Evolutionary conservation across 176 grass and related monocot species (phyloP), one percentile per base, ranked within the genome.

Genomic region (Cymbopogon citratus): DNA sequence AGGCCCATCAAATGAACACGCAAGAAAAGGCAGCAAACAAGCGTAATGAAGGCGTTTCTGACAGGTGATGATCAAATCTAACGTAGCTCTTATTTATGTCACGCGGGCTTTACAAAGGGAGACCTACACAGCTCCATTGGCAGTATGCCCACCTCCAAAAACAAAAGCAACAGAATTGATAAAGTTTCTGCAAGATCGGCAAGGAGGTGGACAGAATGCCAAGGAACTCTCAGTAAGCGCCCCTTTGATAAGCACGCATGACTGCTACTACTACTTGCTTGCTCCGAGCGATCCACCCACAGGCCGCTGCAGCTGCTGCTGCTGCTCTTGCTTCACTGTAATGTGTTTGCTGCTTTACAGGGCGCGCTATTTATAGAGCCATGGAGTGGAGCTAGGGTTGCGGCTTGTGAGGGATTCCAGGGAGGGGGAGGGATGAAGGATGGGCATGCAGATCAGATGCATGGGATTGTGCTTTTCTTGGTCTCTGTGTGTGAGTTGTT

Each of bases 191-290:
- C 59, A 49, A 77, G 66, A 87, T 84, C 35, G 6, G 26, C 11
- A 28, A 69, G 81, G 87, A 93, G 90, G 87, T 92, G 90, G 90
- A 92, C 90, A 92, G 90, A 92, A 92, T 92, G 90, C 90, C 90
- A 92, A 89, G 83, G 84, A 89, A 51, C 90, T 92, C 76, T 68
- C 11, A 57, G 90, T 89, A 85, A 86, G 83, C 84, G 18, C 6
- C 80, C 83, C 90, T 92, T 92, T 92, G 90, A 76, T 80, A 89
- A 92, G 77, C 70, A 81, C 87, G 87, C 18, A 93, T 85, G 87
- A 82, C 85, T 21, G 39, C 19, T 29, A 18, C n/a, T 71, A 4
- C 23, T 62, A 7, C 49, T 31, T 13, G 16, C 65, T 38, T 35
- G 21, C 12, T 26, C 44, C 60, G 29, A 86, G 18, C 71, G 41